phyloP scores from a whole-genome alignment of 805 yeast species.

The Babjeviella inositovora region DNA sequence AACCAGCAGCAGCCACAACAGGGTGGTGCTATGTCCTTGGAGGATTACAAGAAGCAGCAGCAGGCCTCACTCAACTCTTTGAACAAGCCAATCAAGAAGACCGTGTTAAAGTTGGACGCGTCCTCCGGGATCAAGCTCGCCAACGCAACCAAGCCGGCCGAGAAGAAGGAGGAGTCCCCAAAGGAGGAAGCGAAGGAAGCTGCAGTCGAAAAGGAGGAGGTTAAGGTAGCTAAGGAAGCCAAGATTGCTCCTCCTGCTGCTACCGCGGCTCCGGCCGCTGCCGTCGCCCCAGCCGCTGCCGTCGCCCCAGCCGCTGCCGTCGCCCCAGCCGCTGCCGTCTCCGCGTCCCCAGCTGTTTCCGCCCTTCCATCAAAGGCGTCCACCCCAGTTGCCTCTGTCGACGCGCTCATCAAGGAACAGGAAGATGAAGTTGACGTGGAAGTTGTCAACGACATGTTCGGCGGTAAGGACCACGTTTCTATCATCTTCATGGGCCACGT shows the following conservation, averaged over 20 bases:
- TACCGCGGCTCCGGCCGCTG: constrained; percentile 5
- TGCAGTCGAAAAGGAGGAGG: constrained; percentile 9
- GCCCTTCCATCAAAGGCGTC: constrained; percentile 6
- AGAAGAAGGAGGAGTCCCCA: constrained; percentile 11
- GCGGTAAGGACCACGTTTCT: constrained; percentile 94
- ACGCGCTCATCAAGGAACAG: constrained; percentile 44
- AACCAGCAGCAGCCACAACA: constrained; percentile 7
- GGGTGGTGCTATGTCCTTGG: constrained; percentile 54
- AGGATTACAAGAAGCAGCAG: constrained; percentile 66
- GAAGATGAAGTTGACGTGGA: constrained; percentile 78
- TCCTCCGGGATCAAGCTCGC: constrained; percentile 52
- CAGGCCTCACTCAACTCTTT: constrained; percentile 20
- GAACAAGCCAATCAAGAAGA: constrained; percentile 39
- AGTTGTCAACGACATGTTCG: constrained; percentile 83
- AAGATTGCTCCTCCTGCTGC: constrained; percentile 4
- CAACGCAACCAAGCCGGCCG: constrained; percentile 23
- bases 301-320: constrained; percentile 22
- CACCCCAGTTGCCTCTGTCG: constrained; percentile 19
- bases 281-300: constrained; percentile 7
- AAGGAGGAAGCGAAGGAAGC: constrained; percentile 9
- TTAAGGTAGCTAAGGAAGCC: constrained; percentile 8
- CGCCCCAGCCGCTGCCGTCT: constrained; percentile 10
- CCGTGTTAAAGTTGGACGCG: constrained; percentile 48
- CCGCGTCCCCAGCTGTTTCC: constrained; percentile 5
- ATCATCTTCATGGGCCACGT: constrained; percentile 99